phyloP scores from a whole-genome alignment of 2,329 filamentous ascomycete genomes.

The Xylaria sp. region DNA sequence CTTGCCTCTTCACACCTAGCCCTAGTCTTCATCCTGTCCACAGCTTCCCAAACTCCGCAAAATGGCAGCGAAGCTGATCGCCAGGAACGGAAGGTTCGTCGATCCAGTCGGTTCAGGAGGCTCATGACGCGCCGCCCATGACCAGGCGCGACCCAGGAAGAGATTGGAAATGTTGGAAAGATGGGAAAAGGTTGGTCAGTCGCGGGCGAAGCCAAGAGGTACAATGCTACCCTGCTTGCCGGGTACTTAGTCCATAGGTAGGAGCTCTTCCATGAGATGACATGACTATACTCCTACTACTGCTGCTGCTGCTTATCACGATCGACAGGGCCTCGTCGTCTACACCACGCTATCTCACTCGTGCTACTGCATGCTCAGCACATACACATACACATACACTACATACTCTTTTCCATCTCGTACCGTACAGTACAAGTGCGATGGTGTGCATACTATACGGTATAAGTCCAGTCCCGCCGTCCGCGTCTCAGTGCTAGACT shows the following conservation, averaged over 20 bases:
- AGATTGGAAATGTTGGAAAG: constrained; percentile 17
- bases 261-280: constrained; percentile 32
- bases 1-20: constrained; percentile 19
- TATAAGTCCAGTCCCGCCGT: not conserved
- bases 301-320: constrained; percentile 38
- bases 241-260: not conserved
- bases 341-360: not conserved
- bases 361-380: constrained; percentile 19
- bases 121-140: constrained; percentile 22
- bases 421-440: not conserved
- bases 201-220: constrained; percentile 30
- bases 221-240: constrained; percentile 40
- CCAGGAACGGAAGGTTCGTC: constrained; percentile 48
- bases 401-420: not conserved
- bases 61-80: constrained; percentile 29
- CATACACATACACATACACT: not conserved
- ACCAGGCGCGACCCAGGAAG: constrained; percentile 20
- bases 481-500: constrained; percentile 11
- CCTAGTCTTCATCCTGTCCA: not conserved
- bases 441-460: not conserved
- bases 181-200: constrained; percentile 20
- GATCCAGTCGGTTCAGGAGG: constrained; percentile 30
- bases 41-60: constrained; percentile 33
- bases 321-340: constrained; percentile 31
- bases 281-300: constrained; percentile 23